Percentiles rank a stretch among this genome's conserved stretches.
Conservation (phyloP, 2,329 filamentous ascomycete species). For the Bipolaris sorokiniana region DNA sequence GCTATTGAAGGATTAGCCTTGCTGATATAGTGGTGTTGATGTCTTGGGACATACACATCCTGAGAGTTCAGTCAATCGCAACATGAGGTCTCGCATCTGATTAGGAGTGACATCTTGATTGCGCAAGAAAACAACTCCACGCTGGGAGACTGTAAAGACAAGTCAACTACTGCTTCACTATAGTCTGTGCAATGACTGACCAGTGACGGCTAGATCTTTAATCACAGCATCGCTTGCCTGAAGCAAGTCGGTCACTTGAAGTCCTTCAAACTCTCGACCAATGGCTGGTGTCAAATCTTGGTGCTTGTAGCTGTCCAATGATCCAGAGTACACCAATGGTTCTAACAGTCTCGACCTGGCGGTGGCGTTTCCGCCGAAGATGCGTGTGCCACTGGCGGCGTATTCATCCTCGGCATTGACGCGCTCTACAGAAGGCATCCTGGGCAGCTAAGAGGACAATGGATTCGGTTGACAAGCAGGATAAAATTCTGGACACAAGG, state of each 20-base stretch:
- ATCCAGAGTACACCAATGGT: constrained; percentile 33
- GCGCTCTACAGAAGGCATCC: constrained; percentile 35
- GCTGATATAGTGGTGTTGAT: not conserved
- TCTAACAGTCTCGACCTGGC: constrained; percentile 31
- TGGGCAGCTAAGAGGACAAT: not conserved
- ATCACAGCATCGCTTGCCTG: constrained; percentile 48
- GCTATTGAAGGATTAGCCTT: constrained; percentile 22
- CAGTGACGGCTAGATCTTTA: constrained; percentile 60
- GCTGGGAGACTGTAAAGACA: constrained; percentile 63
- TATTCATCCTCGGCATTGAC: constrained; percentile 11
- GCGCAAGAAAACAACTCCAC: constrained; percentile 74
- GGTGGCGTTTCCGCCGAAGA: constrained; percentile 29
- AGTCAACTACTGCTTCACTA: not conserved
- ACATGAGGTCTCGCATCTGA: constrained; percentile 68
- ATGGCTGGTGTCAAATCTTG: constrained; percentile 59
- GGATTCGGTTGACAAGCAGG: not conserved
- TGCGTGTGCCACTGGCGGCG: constrained; percentile 4
- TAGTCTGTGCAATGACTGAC: constrained; percentile 47
- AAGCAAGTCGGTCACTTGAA: constrained; percentile 38
- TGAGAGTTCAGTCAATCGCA: constrained; percentile 64
- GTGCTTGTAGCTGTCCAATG: constrained; percentile 30
- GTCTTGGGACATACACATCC: constrained; percentile 56
- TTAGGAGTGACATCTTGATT: constrained; percentile 62
- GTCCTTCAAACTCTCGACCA: constrained; percentile 56
- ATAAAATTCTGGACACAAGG: not conserved